Conservation (phyloP, 129 eudicot species). For the Artemisia tridentata region DNA sequence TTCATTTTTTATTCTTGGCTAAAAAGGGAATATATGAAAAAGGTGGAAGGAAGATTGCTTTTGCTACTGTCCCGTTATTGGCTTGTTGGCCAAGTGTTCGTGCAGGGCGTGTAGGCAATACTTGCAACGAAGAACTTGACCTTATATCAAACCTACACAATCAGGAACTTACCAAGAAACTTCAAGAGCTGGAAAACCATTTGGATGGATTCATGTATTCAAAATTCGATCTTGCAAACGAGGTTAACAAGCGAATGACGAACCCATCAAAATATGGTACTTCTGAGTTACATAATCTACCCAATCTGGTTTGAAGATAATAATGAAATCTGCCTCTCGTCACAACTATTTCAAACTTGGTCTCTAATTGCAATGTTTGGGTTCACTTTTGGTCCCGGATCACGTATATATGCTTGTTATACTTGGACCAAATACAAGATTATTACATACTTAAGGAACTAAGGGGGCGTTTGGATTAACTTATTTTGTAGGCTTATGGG, state of each 20-base stretch:
- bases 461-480: no score
- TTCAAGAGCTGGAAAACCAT: constrained; percentile 24
- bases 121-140: constrained; percentile 27
- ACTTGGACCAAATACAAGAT: no score
- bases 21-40: constrained; percentile 24
- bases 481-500: no score
- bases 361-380: no score
- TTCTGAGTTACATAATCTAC: no score
- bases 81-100: constrained; percentile 33
- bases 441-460: no score
- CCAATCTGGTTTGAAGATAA: no score
- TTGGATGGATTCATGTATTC: constrained; percentile 42
- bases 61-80: constrained; percentile 18
- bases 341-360: no score
- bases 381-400: no score
- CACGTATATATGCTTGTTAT: no score
- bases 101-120: constrained; percentile 9
- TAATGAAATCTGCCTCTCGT: no score
- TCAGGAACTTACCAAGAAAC: not conserved
- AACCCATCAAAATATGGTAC: constrained; percentile 39
- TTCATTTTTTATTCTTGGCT: not conserved
- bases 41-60: constrained; percentile 38
- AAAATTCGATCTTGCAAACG: constrained; percentile 29
- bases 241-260: constrained; percentile 16
- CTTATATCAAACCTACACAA: constrained; percentile 37